Conservation (phyloP, 306 rosid genomes). For the Cicer yamashitae region DNA sequence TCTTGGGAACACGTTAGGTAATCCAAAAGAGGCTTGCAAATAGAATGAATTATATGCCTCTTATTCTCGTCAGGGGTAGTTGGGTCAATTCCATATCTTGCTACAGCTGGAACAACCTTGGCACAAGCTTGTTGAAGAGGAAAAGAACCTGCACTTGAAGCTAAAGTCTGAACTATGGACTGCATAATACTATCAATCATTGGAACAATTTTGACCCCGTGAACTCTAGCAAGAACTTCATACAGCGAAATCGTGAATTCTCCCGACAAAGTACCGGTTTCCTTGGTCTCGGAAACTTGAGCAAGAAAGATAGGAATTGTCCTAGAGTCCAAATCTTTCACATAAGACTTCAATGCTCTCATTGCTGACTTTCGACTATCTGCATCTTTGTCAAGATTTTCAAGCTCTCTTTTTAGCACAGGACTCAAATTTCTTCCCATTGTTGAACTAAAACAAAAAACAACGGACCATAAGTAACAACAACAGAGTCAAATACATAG, state of each 20-base stretch:
- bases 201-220: constrained; percentile 82
- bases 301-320: constrained; percentile 83
- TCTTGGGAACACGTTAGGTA: constrained; percentile 78
- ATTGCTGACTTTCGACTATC: constrained; percentile 84
- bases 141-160: constrained; percentile 84
- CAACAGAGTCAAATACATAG: neutral
- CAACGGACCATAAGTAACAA: constrained; percentile 2
- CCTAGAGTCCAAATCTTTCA: constrained; percentile 78
- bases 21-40: constrained; percentile 78
- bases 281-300: constrained; percentile 90
- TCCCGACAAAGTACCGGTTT: constrained; percentile 69
- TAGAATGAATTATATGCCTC: constrained; percentile 65
- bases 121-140: constrained; percentile 95
- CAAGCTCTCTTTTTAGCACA: constrained; percentile 61
- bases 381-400: constrained; percentile 79
- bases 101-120: constrained; percentile 83
- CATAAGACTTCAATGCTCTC: constrained; percentile 76
- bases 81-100: constrained; percentile 90
- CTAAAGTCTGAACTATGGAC: constrained; percentile 76
- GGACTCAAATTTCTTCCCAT: constrained; percentile 73
- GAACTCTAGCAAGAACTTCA: constrained; percentile 89
- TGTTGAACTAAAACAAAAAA: constrained; percentile 44
- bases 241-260: constrained; percentile 82
- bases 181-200: constrained; percentile 73
- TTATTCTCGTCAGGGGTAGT: constrained; percentile 77